phyloP scores from a whole-genome alignment of 2,329 filamentous ascomycete genomes.

The Aspergillus proliferans region DNA sequence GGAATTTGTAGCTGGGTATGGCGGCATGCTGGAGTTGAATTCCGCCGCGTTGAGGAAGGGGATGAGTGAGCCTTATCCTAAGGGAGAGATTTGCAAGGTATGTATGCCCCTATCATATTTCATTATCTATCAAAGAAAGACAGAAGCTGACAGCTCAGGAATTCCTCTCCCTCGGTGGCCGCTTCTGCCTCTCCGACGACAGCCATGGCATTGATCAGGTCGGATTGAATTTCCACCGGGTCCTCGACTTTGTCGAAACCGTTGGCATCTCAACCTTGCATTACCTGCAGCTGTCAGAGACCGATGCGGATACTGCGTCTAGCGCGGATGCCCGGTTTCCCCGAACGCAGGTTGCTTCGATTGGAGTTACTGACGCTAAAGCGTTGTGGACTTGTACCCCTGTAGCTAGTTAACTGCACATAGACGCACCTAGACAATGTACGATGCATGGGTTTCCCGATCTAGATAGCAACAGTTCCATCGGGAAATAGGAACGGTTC shows the following conservation, averaged over 20 bases:
- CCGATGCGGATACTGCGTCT: conserved; percentile 7
- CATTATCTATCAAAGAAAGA: neutral
- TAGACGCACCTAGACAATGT: no score
- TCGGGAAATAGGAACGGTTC: neutral
- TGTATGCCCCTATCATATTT: conserved; percentile 1
- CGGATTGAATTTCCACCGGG: conserved; percentile 71
- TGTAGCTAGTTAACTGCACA: neutral
- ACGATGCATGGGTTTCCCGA: neutral
- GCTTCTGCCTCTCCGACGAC: conserved; percentile 89
- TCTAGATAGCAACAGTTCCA: neutral
- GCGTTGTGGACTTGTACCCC: conserved; percentile 26
- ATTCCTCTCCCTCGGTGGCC: conserved; percentile 66
- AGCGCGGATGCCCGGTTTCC: conserved; percentile 31
- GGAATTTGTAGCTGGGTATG: conserved; percentile 61
- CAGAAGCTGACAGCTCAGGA: conserved; percentile 43
- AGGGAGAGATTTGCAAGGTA: conserved; percentile 68
- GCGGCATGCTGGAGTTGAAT: conserved; percentile 84
- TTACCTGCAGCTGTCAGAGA: conserved; percentile 26
- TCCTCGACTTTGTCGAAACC: conserved; percentile 62
- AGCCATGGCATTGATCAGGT: conserved; percentile 85
- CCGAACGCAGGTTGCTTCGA: conserved; percentile 24
- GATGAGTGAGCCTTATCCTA: conserved; percentile 83
- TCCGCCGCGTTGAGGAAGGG: conserved; percentile 83
- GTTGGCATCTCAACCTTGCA: conserved; percentile 34
- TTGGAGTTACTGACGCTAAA: conserved; percentile 30